A percentile compares a stretch with the other conserved stretches of the same genome.
Evolutionary conservation across 2,329 filamentous ascomycete species (phyloP).

Genomic region (Aspergillus sojae): DNA sequence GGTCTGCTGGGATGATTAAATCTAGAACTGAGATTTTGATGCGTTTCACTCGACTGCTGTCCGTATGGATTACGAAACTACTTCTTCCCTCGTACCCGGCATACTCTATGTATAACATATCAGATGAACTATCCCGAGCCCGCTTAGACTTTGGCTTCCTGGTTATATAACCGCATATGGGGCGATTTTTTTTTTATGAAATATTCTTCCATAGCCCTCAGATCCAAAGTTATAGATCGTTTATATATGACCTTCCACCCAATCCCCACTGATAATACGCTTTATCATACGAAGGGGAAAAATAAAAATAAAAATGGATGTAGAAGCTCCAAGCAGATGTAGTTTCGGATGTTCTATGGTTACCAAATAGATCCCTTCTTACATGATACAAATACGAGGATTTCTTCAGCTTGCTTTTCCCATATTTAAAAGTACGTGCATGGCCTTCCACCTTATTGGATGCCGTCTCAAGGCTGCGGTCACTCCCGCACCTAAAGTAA

Average conservation of each 20-base stretch:
- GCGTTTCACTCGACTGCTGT: neutral
- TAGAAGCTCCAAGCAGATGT: neutral
- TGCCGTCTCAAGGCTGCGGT: neutral
- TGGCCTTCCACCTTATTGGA: neutral
- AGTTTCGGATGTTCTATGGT: neutral
- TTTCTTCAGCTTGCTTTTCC: neutral
- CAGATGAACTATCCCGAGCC: neutral
- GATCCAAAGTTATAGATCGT: neutral
- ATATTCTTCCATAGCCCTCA: neutral
- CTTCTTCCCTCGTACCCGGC: neutral
- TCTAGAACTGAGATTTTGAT: slow-evolving; percentile 1
- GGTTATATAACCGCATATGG: neutral
- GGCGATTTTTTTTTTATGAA: too few relatives aligned
- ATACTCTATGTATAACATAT: neutral
- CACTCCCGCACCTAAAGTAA: neutral
- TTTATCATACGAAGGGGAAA: neutral
- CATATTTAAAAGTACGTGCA: slow-evolving; percentile 2
- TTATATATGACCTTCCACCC: neutral
- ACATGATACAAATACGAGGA: neutral
- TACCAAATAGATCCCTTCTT: neutral
- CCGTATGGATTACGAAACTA: neutral
- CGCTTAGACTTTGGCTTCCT: neutral
- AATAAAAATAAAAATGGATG: too few relatives aligned
- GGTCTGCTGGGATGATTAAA: neutral
- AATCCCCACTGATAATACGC: neutral